Base-by-base conservation (phyloP, 1,139 yeast species). In the Pichia sp. region DNA sequence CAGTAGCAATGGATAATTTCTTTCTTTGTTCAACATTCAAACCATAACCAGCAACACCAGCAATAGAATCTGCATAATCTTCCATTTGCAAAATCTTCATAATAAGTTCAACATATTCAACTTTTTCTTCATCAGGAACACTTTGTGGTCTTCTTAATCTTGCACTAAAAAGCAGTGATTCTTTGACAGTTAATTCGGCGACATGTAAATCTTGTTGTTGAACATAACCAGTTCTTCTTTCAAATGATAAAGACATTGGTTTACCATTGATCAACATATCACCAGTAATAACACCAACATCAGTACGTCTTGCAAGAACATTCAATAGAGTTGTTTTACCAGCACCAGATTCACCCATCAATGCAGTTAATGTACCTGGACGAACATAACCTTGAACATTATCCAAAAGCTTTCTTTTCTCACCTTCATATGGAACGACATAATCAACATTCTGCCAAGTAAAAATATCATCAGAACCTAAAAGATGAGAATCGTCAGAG, bases 311-410 rank as follows among this genome's bases (percentile, higher is more conserved):
- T 30, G 86, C 78, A 51, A 81, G 66, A 41, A 76, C 73, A 56
- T 80, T 79, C 56, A 81, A 69, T 46, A 81, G 62, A 1, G 86
- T 81, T 0, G 87, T 80, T 60, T 81, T 81, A 61, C 87, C 87
- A 34, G 86, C 85, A 57, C 87, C 87, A 10, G 85, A 80, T 57
- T 79, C 85, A 48, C 87, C 86, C 85, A 81, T 80, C 40, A 81
- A 62, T 4, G 82, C 82, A 39, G 81, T 77, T 54, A 77, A 62
- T 1, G 75, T 73, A 36, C 84, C 84, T 2, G 84, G 83, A 40
- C 68, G 66, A 58, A 78, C 77, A 56, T 66, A 79, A 19, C 85
- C 85, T 56, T 77, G 76, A 41, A 80, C 70, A 54, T 71, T 63
- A 53, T 76, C 76, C 52, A 80, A 67, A 27, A 79, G 60, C 51